Percentiles rank a stretch among this genome's conserved stretches.
Conservation (phyloP, 2,329 filamentous ascomycete species). For the Cladorrhinum sp. region DNA sequence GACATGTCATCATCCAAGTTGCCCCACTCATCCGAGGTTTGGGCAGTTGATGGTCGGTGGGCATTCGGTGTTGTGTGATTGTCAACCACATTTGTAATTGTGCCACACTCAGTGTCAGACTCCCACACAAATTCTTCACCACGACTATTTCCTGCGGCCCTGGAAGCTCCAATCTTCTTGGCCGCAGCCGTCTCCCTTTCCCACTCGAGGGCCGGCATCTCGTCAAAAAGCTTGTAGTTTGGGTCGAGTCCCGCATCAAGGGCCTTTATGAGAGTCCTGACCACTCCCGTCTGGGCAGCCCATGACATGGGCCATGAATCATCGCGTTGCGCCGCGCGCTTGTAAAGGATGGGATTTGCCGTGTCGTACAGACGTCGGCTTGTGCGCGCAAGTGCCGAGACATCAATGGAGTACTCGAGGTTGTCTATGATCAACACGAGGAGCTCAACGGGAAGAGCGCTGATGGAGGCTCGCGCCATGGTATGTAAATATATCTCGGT, state of each 20-base stretch:
- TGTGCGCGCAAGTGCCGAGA: slow-evolving; percentile 27
- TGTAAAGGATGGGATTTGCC: slow-evolving; percentile 29
- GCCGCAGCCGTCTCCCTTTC: slow-evolving; percentile 3
- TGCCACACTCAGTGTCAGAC: slow-evolving; percentile 11
- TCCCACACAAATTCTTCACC: slow-evolving; percentile 19
- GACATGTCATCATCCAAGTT: slow-evolving; percentile 6
- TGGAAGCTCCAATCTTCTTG: slow-evolving; percentile 4
- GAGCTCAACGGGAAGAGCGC: slow-evolving; percentile 28
- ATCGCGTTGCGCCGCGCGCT: slow-evolving; percentile 16
- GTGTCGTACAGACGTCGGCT: slow-evolving; percentile 25
- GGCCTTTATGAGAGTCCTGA: slow-evolving; percentile 25
- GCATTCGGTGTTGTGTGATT: not conserved
- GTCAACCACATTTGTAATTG: not conserved
- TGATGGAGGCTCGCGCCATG: slow-evolving; percentile 12
- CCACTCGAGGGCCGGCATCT: slow-evolving; percentile 17
- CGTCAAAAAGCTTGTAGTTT: slow-evolving; percentile 25
- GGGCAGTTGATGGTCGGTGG: slow-evolving; percentile 12
- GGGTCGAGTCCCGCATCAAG: slow-evolving; percentile 28
- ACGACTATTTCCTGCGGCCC: not conserved
- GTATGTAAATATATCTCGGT: too few species aligned
- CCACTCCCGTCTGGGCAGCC: slow-evolving; percentile 27
- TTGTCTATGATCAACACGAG: slow-evolving; percentile 27
- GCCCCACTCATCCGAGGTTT: slow-evolving; percentile 14
- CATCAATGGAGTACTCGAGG: slow-evolving; percentile 24
- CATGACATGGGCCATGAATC: slow-evolving; percentile 27